Evolutionary conservation across 176 grass and related monocot genomes (phyloP).

Genomic region (Triticum timopheevii): DNA sequence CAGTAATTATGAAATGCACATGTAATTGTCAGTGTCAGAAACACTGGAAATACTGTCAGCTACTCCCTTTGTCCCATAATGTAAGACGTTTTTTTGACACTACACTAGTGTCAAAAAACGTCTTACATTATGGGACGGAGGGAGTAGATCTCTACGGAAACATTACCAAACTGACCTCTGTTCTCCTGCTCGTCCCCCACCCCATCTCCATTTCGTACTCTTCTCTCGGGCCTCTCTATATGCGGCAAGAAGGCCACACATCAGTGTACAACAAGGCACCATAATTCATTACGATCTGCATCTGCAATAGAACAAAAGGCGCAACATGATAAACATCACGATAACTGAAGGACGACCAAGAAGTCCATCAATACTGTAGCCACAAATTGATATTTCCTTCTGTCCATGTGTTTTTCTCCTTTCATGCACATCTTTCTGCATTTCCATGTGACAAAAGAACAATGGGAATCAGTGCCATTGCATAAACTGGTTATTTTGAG

Average conservation of each 20-base stretch:
- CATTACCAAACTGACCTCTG: no score
- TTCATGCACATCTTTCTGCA: no score
- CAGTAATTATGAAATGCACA: not conserved
- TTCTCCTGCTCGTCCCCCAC: not conserved
- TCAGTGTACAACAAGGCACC: not conserved
- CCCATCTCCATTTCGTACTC: not conserved
- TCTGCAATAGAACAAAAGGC: not conserved
- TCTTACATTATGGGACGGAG: no score
- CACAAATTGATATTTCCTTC: not conserved
- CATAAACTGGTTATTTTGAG: no score
- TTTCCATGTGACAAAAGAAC: no score
- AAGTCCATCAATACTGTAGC: not conserved
- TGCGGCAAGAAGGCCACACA: not conserved
- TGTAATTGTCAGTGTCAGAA: not conserved
- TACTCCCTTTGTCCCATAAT: no score
- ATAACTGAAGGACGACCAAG: not conserved
- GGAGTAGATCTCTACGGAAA: no score
- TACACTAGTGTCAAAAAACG: no score
- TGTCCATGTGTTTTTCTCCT: not conserved
- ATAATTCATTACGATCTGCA: not conserved
- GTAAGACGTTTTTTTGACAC: no score
- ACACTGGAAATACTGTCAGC: not conserved
- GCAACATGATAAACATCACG: no score
- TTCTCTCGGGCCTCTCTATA: not conserved
- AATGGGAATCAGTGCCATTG: no score